Percentiles rank a stretch among this genome's conserved stretches.
These are phyloP conservation scores for Colletotrichum orbiculare DNA, from an alignment of 2,329 filamentous ascomycete genomes.

Conservation along the genomic window DNA sequence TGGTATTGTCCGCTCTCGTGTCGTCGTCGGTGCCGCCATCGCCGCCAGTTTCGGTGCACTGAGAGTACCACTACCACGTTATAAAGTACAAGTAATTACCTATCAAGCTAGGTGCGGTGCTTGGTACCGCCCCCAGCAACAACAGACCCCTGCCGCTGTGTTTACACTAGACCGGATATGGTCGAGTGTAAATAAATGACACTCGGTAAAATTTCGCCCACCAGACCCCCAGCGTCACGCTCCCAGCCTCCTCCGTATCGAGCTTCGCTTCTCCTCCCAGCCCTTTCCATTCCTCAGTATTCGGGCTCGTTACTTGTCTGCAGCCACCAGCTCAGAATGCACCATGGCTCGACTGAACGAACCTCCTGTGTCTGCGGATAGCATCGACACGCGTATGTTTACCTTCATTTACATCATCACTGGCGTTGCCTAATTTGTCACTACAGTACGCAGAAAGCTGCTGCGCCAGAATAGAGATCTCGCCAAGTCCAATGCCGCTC, in stretches of 20 bases:
- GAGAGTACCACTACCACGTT: too few relatives aligned
- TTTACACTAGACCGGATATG: slow-evolving; percentile 33
- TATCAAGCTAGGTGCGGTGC: too few relatives aligned
- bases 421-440: slow-evolving; percentile 38
- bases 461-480: slow-evolving; percentile 87
- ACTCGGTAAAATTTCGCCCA: slow-evolving; percentile 37
- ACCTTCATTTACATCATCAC: neutral
- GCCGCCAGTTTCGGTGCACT: too few relatives aligned
- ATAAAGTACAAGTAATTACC: too few relatives aligned
- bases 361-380: slow-evolving; percentile 74
- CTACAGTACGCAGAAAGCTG: slow-evolving; percentile 79
- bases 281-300: slow-evolving; percentile 25
- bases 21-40: too few relatives aligned
- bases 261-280: slow-evolving; percentile 26
- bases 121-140: slow-evolving; percentile 34
- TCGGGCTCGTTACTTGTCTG: slow-evolving; percentile 13
- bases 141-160: slow-evolving; percentile 3
- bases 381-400: slow-evolving; percentile 75
- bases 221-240: slow-evolving; percentile 30
- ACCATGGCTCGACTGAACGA: slow-evolving; percentile 86
- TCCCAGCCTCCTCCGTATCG: slow-evolving; percentile 35
- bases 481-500: slow-evolving; percentile 80
- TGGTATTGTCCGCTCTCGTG: too few relatives aligned
- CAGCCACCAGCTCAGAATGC: slow-evolving; percentile 46
- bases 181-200: slow-evolving; percentile 38